Conservation (phyloP, 2,329 filamentous ascomycete genomes). For the Claviceps maximensis region DNA sequence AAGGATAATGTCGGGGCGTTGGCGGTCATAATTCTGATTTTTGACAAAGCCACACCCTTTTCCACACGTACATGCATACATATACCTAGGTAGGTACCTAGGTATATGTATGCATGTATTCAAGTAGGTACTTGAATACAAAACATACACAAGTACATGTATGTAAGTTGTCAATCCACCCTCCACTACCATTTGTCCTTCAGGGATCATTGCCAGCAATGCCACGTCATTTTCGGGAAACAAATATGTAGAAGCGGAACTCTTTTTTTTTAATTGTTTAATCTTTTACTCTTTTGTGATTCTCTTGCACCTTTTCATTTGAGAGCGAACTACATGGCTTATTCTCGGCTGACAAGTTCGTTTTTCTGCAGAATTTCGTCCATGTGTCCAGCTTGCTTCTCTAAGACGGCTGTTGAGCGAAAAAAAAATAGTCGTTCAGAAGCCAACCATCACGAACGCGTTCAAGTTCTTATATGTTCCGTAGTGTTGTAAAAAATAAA, state of each 20-base stretch:
- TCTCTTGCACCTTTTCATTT: too few relatives aligned
- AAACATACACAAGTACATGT: not conserved
- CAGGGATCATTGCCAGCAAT: not conserved
- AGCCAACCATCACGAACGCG: too few relatives aligned
- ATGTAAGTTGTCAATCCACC: not conserved
- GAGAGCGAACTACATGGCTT: too few relatives aligned
- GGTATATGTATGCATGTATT: too few relatives aligned
- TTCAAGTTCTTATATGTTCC: too few relatives aligned
- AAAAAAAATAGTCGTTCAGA: too few relatives aligned
- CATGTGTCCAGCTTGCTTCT: not conserved
- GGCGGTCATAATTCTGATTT: not conserved
- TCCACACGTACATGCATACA: not conserved
- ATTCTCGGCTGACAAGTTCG: not conserved
- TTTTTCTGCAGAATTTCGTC: not conserved
- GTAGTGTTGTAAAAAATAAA: too few relatives aligned
- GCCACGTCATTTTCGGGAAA: conserved; percentile 1
- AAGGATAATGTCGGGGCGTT: not conserved
- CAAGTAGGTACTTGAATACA: not conserved
- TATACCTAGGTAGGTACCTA: not conserved
- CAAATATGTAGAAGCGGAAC: too few relatives aligned
- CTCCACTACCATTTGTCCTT: not conserved
- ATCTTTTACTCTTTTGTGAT: not conserved
- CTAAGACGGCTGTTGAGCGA: not conserved
- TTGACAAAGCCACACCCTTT: not conserved
- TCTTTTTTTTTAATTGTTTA: not conserved